These are phyloP conservation scores for Laetiporus sulphureus DNA, from an alignment of 1,284 basidiomycete species.

Conservation along the genomic window DNA sequence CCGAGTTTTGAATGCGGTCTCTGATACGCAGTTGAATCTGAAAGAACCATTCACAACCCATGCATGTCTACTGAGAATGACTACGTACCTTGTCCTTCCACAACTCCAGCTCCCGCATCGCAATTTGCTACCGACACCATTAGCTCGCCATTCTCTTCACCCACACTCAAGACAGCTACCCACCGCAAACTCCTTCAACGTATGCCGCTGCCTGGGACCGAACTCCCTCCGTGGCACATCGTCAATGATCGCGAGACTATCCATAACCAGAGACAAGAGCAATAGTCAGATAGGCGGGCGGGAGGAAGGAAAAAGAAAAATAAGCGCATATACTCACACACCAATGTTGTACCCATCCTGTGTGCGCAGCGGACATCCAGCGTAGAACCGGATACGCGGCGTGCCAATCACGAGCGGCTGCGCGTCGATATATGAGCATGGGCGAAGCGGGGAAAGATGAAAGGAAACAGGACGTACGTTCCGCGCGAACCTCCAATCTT, in stretches of 20 bases:
- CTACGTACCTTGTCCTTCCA: conserved; percentile 80
- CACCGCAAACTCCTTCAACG: conserved; percentile 88
- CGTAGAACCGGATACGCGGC: conserved; percentile 83
- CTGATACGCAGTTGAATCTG: conserved; percentile 87
- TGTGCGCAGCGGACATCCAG: conserved; percentile 85
- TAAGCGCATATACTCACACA: conserved; percentile 51
- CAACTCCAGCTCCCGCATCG: conserved; percentile 94
- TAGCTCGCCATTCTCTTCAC: not conserved
- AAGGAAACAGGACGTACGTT: conserved; percentile 43
- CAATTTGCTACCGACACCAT: conserved; percentile 49
- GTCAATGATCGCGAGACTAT: conserved; percentile 79
- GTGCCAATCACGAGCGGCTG: conserved; percentile 71
- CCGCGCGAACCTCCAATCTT: conserved; percentile 86
- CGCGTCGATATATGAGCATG: not conserved
- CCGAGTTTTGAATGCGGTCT: conserved; percentile 87
- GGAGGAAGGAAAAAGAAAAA: too few relatives aligned
- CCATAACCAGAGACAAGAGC: conserved; percentile 3
- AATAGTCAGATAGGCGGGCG: not conserved
- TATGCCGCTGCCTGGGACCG: conserved; percentile 83
- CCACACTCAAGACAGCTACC: conserved; percentile 12
- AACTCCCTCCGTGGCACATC: conserved; percentile 82
- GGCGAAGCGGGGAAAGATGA: not conserved
- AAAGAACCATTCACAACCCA: conserved; percentile 2
- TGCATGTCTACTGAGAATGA: conserved; percentile 2
- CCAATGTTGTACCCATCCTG: conserved; percentile 90